These are phyloP conservation scores for Chlamydomonas schloesseri DNA, from an alignment of 139 green algal species.

Conservation along the genomic window DNA sequence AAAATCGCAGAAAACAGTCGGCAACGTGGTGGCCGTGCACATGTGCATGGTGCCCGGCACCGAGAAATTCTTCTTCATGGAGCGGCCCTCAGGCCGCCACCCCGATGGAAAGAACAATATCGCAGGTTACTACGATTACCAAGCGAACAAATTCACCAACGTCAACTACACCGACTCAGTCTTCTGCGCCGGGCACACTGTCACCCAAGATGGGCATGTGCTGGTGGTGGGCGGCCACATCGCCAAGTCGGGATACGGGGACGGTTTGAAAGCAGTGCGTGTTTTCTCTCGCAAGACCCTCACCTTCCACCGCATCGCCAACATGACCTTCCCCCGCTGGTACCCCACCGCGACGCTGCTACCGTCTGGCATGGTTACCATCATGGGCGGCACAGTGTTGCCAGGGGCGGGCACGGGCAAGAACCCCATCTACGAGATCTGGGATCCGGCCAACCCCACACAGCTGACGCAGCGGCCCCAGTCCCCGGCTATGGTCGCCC, in stretches of 20 bases:
- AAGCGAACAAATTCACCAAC: slow-evolving; percentile 38
- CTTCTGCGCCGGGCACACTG: slow-evolving; percentile 43
- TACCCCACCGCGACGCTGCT: slow-evolving; percentile 54
- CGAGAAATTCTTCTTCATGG: slow-evolving; percentile 54
- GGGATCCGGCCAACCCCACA: slow-evolving; percentile 28
- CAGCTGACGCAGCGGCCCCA: background rate
- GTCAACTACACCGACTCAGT: slow-evolving; percentile 34
- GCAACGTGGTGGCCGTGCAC: slow-evolving; percentile 37
- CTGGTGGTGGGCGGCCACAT: slow-evolving; percentile 52
- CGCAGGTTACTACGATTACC: slow-evolving; percentile 31
- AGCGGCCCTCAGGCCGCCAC: slow-evolving; percentile 52
- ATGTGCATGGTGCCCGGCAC: slow-evolving; percentile 34
- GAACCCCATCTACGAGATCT: slow-evolving; percentile 51
- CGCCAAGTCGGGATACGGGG: slow-evolving; percentile 41
- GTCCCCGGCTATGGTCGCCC: background rate
- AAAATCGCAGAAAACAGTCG: slow-evolving; percentile 1
- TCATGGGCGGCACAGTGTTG: slow-evolving; percentile 57
- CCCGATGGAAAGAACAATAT: slow-evolving; percentile 43
- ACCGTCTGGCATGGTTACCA: slow-evolving; percentile 40
- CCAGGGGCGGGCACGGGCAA: slow-evolving; percentile 37
- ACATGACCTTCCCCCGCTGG: slow-evolving; percentile 46
- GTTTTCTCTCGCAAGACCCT: slow-evolving; percentile 24
- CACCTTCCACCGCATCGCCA: slow-evolving; percentile 22
- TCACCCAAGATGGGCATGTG: slow-evolving; percentile 45
- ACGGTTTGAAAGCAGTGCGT: slow-evolving; percentile 45